A percentile compares a stretch with the other conserved stretches of the same genome.
Conservation (phyloP, 805 yeast species). For the Teunomyces lycoperdinae region DNA sequence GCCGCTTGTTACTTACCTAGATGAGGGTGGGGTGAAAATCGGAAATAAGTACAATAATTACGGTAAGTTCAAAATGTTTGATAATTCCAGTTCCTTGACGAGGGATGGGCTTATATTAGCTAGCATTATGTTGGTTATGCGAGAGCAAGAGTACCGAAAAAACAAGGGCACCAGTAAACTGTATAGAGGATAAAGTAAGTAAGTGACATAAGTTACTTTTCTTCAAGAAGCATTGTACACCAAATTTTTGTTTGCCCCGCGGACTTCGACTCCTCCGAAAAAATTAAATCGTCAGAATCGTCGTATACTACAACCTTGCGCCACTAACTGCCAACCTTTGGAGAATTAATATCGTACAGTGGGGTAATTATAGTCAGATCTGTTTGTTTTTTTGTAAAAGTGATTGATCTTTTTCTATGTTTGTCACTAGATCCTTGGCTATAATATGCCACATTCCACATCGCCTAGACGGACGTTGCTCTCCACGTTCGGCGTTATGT, state of each 20-base stretch:
- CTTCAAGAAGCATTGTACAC: not conserved
- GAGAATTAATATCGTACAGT: not conserved
- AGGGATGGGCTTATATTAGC: constrained; percentile 21
- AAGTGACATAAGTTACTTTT: not conserved
- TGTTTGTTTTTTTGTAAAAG: not conserved
- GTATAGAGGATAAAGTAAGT: not conserved
- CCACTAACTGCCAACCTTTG: not conserved
- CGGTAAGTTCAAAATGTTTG: constrained; percentile 23
- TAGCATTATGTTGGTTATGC: constrained; percentile 24
- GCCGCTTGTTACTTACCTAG: constrained; percentile 33
- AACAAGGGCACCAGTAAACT: constrained; percentile 25
- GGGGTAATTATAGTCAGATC: constrained; percentile 4
- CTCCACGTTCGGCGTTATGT: not conserved
- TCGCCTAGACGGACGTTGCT: not conserved
- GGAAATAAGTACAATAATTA: constrained; percentile 16
- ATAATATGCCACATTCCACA: not conserved
- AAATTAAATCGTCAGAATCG: not conserved
- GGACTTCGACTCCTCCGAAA: not conserved
- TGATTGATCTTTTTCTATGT: no score
- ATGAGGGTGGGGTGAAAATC: constrained; percentile 19
- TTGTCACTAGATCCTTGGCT: no score
- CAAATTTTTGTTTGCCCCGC: not conserved
- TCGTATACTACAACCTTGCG: constrained; percentile 1
- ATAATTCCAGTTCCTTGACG: constrained; percentile 2
- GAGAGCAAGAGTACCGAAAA: constrained; percentile 34